Evolutionary conservation across 352 stramenopile species (phyloP).

Genomic region (Saprolegnia diclina): DNA sequence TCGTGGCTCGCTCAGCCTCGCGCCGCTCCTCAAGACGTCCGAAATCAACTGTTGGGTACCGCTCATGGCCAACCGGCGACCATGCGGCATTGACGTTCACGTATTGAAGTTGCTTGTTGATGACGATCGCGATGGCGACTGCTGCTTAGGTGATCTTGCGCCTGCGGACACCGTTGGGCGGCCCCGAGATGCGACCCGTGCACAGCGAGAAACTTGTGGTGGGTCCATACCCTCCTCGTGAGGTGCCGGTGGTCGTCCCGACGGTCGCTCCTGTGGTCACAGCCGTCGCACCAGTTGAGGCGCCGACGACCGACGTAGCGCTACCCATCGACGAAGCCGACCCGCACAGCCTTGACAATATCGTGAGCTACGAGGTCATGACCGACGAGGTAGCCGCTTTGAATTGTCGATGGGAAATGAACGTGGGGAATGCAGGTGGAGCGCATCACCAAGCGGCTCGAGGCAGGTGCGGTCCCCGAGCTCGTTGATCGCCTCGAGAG

Average conservation of each 20-base stretch:
- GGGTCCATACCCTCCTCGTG: conserved; percentile 44
- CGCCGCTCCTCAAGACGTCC: conserved; percentile 26
- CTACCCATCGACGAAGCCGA: conserved; percentile 32
- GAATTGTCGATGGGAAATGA: background rate
- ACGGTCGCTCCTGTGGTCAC: background rate
- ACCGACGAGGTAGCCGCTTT: conserved; percentile 57
- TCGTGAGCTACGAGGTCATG: conserved; percentile 82
- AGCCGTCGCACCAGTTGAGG: too few relatives aligned
- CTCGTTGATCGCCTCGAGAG: conserved; percentile 56
- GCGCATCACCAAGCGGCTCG: conserved; percentile 52
- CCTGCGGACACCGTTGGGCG: conserved; percentile 50
- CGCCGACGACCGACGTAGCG: too few relatives aligned
- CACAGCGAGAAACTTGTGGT: conserved; percentile 47
- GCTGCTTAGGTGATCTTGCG: conserved; percentile 45
- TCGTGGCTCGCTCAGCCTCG: conserved; percentile 32
- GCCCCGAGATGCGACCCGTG: conserved; percentile 48
- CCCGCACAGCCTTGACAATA: conserved; percentile 60
- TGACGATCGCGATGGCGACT: background rate
- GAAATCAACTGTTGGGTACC: conserved; percentile 48
- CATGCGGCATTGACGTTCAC: conserved; percentile 56
- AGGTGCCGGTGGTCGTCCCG: background rate
- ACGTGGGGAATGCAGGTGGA: conserved; percentile 38
- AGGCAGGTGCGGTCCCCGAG: conserved; percentile 33
- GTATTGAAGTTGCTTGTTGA: conserved; percentile 28
- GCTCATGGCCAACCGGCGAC: conserved; percentile 69